Evolutionary conservation across 2,329 filamentous ascomycete genomes (phyloP), one percentile per base, ranked within the genome.

Genomic region (Trematosphaeria pertusa): DNA sequence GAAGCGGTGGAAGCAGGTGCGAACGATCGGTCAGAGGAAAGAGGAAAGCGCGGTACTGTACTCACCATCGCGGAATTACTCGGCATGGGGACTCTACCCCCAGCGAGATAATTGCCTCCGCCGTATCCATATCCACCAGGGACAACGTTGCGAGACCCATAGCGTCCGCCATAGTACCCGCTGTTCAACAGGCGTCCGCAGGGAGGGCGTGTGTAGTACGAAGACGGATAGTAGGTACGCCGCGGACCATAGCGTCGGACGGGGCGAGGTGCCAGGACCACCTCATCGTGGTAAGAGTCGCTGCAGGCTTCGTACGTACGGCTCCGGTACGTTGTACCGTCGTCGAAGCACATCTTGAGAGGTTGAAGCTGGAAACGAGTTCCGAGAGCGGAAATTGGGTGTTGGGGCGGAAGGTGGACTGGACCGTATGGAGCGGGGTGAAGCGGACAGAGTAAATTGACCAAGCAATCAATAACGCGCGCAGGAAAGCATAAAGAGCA

Each of bases 141-240:
- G 7, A 51, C 21, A 5, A 50, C 43, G 10, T 31, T 37, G 21
- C 18, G 36, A 20, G 53, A 36, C 33, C 32, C 12, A 17, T 28
- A 12, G 11, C 31, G 6, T 14, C 36, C 26, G 14, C 14, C 19
- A 38, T 38, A 17, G 26, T 24, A 28, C 12, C 8, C 43, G 20
- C 32, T 34, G 18, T 38, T 37, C 12, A 44, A 39, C 22, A 54
- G 54, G 30, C 44, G 49, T 24, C 40, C 48, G 30, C 19, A 14
- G 17, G 58, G 64, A 14, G 52, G 46, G 8, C 52, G 50, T 40
- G 34, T 11, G 37, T 66, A 67, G 53, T 67, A 67, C 15, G 50
- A 50, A 3, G 56, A 44, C 12, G 64, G 64, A 39, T 66, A 67
- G 52, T 67, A 67, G 3, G 59, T 43, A 22, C 55, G 54, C 17